Evolutionary conservation across 306 rosid genomes (phyloP), one percentile per base, ranked within the genome.

Genomic region (Trichosanthes truncata): DNA sequence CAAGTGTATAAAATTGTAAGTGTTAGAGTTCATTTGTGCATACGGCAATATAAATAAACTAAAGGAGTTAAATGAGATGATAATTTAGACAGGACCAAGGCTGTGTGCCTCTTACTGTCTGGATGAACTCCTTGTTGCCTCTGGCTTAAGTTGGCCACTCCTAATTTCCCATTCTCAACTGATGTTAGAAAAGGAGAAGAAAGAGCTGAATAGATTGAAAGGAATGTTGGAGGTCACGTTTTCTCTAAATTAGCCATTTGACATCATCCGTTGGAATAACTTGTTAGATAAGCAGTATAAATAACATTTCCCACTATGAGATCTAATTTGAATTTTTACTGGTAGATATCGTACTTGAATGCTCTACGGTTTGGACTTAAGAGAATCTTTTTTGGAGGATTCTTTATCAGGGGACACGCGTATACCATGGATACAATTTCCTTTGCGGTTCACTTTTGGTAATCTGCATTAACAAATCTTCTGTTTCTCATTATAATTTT

Each of bases 361-460:
- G 99, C 99, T 57, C 84, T 95, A 77, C 89, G 90, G 52, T 93
- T 89, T 81, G 90, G 91, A 84, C 87, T 95, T 78, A 95, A 95
- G 87, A 89, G 99, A 62, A 95, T 95, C 36, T 93, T 93, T 88
- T 95, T 95, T 46, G 99, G 99, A 85, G 99, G 99, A 80, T 95
- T 93, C 93, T 95, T 95, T 77, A 95, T 95, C 84, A 84, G 99
- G 89, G 98, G 99, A 65, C 99, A 95, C 86, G 98, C 99, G 38
- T 95, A 95, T 85, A 95, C 99, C 81, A 95, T 93, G 99, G 99
- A 95, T 85, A 90, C 99, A 61, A 91, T 95, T 85, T 95, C 99
- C 53, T 95, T 95, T 82, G 98, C 99, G 20, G 91, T 95, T 85
- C 93, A 93, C 1, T 95, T 90, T 84, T 95, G 99, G 99, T 93